Base-by-base conservation (phyloP, 768 basidiomycete species). In the Wakefieldia striispora region DNA sequence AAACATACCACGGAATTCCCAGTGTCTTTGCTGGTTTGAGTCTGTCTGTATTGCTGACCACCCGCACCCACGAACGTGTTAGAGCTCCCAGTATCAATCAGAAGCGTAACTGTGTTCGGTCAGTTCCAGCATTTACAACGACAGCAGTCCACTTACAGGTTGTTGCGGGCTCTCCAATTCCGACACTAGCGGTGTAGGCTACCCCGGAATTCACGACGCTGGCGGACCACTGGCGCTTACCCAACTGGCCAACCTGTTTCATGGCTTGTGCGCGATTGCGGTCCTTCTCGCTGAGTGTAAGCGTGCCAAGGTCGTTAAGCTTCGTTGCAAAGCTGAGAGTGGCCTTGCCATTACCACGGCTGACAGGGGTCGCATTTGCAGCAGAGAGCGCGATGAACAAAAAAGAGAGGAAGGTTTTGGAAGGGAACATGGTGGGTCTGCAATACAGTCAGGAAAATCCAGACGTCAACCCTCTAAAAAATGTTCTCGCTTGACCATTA, bases 51-150 rank as follows among this genome's bases (percentile, higher is more conserved):
- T 35, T 46, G 5, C 8, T 23, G 17, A n/a, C 33, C 45, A 11
- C 27, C 27, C 17, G 60, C 60, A 23, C 65, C 65, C 21, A 67
- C 38, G 58, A 58, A 67, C 4, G 62, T 66, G 47, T 64, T 67
- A 29, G 62, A 60, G 38, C 63, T 65, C 16, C 65, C 65, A 12
- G 65, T 66, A 48, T 67, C 65, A 37, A 67, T 53, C 11, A 67
- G 16, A 14, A 67, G 57, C 16, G 55, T 51, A 33, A 63, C 69
- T 68, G 16, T 7, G 19, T 26, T 6, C 21, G 3, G 2, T 50
- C 19, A 50, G n/a, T 19, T 24, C n/a, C 1, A 13, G n/a, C 8
- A 8, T 27, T 7, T 13, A 14, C 7, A 13, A 23, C 8, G 3
- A 12, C n/a, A 19, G 24, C 31, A 3, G 16, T 23, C 12, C 3